phyloP scores from a whole-genome alignment of 176 grass and related monocot species.

The Hordeum marinum region DNA sequence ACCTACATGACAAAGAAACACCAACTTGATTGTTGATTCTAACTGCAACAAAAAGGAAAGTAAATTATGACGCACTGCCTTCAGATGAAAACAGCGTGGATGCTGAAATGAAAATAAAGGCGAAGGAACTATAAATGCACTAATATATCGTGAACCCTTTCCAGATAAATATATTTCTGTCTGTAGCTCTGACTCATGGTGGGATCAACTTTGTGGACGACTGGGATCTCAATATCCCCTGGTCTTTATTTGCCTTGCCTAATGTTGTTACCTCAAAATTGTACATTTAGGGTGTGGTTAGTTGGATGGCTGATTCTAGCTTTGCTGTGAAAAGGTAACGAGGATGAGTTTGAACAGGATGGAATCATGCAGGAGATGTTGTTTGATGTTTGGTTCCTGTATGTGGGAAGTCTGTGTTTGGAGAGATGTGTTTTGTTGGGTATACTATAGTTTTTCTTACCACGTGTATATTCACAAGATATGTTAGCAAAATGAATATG shows the following conservation, averaged over 20 bases:
- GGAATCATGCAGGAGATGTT: background rate
- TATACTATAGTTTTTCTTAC: background rate
- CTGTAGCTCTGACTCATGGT: background rate
- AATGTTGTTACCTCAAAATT: background rate
- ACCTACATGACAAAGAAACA: background rate
- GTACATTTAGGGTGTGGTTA: background rate
- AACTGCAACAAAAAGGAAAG: background rate
- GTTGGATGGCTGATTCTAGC: background rate
- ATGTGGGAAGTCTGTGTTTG: background rate
- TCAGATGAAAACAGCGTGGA: background rate
- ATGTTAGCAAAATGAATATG: background rate
- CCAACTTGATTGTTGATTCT: background rate
- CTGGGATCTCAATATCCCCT: background rate
- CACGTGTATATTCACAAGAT: background rate
- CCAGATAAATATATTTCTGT: background rate
- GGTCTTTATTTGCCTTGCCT: background rate
- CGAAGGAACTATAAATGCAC: background rate
- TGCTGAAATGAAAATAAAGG: background rate
- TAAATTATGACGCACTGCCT: background rate
- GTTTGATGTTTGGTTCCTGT: slow-evolving; percentile 11
- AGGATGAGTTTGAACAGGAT: background rate
- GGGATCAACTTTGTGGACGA: background rate
- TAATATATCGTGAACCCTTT: background rate
- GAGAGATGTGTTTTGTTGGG: background rate
- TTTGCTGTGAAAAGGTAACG: background rate